These are phyloP conservation scores for Viola pubescens DNA, from an alignment of 441 rosid genomes.

Conservation along the genomic window DNA sequence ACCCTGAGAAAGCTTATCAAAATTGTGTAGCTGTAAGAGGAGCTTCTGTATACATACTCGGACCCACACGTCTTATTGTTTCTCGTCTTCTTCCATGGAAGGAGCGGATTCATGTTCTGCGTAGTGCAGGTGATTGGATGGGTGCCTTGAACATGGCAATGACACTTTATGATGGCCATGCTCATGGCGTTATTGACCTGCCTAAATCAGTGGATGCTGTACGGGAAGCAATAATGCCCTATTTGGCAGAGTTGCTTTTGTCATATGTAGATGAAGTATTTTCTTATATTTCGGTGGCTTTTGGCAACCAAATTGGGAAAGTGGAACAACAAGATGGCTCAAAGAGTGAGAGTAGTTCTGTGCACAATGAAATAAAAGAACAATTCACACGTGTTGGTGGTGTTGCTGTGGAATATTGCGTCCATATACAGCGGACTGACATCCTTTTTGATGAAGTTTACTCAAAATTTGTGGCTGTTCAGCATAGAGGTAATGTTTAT, in stretches of 20 bases:
- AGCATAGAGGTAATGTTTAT: conserved; percentile 65
- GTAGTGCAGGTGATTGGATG: conserved; percentile 99
- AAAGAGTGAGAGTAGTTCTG: conserved; percentile 46
- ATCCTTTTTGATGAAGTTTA: conserved; percentile 94
- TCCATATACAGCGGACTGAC: conserved; percentile 81
- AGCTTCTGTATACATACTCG: conserved; percentile 87
- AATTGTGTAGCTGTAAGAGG: conserved; percentile 78
- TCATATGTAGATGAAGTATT: conserved; percentile 97
- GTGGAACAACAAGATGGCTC: conserved; percentile 46
- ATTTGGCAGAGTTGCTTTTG: conserved; percentile 79
- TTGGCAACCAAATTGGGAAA: conserved; percentile 79
- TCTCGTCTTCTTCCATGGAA: conserved; percentile 99
- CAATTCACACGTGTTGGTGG: conserved; percentile 97
- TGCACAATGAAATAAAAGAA: conserved; percentile 71
- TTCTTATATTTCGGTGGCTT: conserved; percentile 97
- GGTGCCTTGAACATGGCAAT: conserved; percentile 99
- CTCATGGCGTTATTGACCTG: conserved; percentile 96
- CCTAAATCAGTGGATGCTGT: conserved; percentile 81
- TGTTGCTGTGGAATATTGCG: conserved; percentile 96
- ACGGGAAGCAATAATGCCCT: conserved; percentile 84
- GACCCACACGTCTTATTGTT: conserved; percentile 68
- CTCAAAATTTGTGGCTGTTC: conserved; percentile 81
- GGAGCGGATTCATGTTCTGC: conserved; percentile 90
- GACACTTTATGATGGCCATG: conserved; percentile 96
- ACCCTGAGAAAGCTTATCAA: conserved; percentile 97